These are phyloP conservation scores for Penicillium sp. DNA, from an alignment of 2,329 filamentous ascomycete genomes.

Conservation along the genomic window DNA sequence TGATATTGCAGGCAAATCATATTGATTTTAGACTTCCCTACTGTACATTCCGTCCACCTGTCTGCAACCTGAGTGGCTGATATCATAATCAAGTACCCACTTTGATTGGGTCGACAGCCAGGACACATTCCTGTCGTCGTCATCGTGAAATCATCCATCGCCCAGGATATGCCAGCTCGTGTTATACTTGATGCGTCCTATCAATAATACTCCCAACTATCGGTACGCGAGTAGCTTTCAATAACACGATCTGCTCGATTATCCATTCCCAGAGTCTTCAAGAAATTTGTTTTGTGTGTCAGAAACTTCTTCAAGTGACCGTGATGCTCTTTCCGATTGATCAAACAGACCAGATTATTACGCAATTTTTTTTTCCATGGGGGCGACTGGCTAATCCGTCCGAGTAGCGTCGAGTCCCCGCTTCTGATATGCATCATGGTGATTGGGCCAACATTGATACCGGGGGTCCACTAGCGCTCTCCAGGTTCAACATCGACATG, in stretches of 20 bases:
- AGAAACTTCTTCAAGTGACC: neutral
- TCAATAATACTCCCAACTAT: neutral
- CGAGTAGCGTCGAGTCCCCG: conserved; percentile 18
- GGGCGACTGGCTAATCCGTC: conserved; percentile 18
- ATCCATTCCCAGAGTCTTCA: neutral
- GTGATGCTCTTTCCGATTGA: neutral
- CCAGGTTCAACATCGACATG: conserved; percentile 29
- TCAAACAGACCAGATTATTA: neutral
- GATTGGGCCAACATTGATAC: conserved; percentile 32
- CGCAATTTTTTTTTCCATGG: conserved; percentile 13
- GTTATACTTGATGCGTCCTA: neutral
- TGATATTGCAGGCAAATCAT: neutral
- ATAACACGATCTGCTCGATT: neutral
- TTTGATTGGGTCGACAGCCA: conserved; percentile 25
- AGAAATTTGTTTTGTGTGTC: neutral
- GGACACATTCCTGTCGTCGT: conserved; percentile 44
- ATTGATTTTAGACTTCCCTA: neutral
- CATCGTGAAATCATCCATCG: conserved; percentile 47
- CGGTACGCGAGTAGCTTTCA: neutral
- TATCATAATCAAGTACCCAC: neutral
- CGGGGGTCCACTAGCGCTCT: conserved; percentile 31
- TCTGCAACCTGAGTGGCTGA: neutral
- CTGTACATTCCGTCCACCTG: neutral
- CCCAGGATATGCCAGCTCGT: neutral
- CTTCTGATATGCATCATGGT: conserved; percentile 21